phyloP scores from a whole-genome alignment of 352 stramenopile species.

The Phytophthora hibernalis region DNA sequence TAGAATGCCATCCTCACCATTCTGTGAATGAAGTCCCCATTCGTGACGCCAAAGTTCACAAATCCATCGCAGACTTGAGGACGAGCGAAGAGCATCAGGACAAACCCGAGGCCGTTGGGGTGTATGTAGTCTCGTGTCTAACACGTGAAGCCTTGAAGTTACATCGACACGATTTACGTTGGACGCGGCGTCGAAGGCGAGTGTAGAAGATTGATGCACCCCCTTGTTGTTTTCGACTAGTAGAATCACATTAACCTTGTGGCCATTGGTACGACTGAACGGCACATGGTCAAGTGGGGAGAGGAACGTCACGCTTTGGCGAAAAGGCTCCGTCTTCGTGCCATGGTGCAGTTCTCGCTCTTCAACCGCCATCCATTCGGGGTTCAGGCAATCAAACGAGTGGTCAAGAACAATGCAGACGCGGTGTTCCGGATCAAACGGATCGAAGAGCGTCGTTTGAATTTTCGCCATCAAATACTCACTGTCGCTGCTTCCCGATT shows the following conservation, averaged over 20 bases:
- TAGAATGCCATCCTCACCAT: conserved; percentile 77
- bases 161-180: conserved; percentile 13
- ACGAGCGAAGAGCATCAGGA: conserved; percentile 14
- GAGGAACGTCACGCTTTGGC: conserved; percentile 42
- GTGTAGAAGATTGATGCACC: conserved; percentile 29
- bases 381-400: conserved; percentile 51
- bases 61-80: conserved; percentile 41
- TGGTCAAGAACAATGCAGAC: conserved; percentile 57
- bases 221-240: conserved; percentile 56
- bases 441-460: conserved; percentile 52
- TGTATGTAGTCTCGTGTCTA: conserved; percentile 29
- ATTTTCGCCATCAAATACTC: conserved; percentile 40
- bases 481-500: conserved; percentile 2
- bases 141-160: conserved; percentile 28
- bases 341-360: conserved; percentile 10
- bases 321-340: conserved; percentile 17
- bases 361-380: conserved; percentile 37
- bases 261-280: conserved; percentile 19
- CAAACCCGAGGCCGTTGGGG: conserved; percentile 34
- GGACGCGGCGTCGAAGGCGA: conserved; percentile 26
- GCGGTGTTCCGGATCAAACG: conserved; percentile 41
- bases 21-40: conserved; percentile 70
- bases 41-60: conserved; percentile 72
- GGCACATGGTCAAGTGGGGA: conserved; percentile 45
- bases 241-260: conserved; percentile 52